phyloP scores from a whole-genome alignment of 768 basidiomycete genomes.

The Fibroporia radiculosa region DNA sequence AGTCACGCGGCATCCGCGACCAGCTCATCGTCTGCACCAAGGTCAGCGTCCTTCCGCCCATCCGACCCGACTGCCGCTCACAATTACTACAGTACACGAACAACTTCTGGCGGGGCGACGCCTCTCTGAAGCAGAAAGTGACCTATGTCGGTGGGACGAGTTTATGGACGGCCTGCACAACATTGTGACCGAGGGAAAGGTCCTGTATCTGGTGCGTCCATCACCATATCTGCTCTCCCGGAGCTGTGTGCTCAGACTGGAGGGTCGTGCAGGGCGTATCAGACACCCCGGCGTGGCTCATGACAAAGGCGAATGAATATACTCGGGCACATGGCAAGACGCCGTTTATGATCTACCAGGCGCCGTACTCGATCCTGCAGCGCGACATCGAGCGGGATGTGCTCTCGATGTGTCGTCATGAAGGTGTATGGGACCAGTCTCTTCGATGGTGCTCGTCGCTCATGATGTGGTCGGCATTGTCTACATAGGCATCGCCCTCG shows the following conservation, averaged over 20 bases:
- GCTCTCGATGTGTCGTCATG: constrained; percentile 23
- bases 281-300: constrained; percentile 31
- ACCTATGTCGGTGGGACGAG: constrained; percentile 36
- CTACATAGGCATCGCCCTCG: constrained; percentile 13
- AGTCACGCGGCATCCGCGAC: constrained; percentile 27
- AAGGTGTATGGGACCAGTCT: constrained; percentile 16
- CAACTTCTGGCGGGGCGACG: constrained; percentile 17
- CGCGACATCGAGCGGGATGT: constrained; percentile 38
- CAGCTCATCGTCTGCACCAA: constrained; percentile 27
- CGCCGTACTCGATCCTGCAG: constrained; percentile 22
- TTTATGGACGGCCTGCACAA: constrained; percentile 34
- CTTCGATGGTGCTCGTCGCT: too few species aligned
- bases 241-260: neutral
- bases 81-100: constrained; percentile 6
- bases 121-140: constrained; percentile 20
- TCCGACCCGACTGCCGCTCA: neutral
- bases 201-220: constrained; percentile 30
- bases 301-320: constrained; percentile 30
- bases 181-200: constrained; percentile 33
- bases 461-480: neutral
- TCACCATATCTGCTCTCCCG: neutral
- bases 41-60: constrained; percentile 6
- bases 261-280: constrained; percentile 17
- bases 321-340: constrained; percentile 29
- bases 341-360: constrained; percentile 37